These are phyloP conservation scores for Dactylonectria macrodidyma DNA, from an alignment of 2,329 filamentous ascomycete species.

Conservation along the genomic window DNA sequence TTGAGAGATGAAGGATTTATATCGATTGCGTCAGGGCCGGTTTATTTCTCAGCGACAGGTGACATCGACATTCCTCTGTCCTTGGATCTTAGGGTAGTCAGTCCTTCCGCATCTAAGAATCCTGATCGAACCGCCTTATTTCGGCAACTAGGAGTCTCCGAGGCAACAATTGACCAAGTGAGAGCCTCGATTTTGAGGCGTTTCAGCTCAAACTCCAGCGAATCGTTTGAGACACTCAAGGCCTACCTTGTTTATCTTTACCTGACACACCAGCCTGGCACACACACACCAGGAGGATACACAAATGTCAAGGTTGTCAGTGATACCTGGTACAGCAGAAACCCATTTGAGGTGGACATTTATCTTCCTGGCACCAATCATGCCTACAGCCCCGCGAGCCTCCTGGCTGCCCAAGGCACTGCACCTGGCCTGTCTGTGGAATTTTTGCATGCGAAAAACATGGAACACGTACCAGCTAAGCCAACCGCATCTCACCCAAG, in stretches of 20 bases:
- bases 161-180: constrained; percentile 18
- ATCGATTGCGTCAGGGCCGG: not conserved
- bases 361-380: constrained; percentile 24
- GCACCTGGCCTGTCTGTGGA: not conserved
- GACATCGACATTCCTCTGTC: constrained; percentile 7
- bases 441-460: not conserved
- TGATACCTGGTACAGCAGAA: not conserved
- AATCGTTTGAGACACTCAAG: not conserved
- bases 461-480: not conserved
- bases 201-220: not conserved
- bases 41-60: constrained; percentile 23
- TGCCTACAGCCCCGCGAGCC: constrained; percentile 20
- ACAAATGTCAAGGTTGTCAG: not conserved
- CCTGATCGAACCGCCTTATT: constrained; percentile 10
- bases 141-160: constrained; percentile 15
- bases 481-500: not conserved
- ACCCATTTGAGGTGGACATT: constrained; percentile 6
- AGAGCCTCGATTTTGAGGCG: constrained; percentile 11
- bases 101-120: not conserved
- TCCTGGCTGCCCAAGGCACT: not conserved
- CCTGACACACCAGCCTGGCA: constrained; percentile 1
- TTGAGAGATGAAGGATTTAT: constrained; percentile 22
- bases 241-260: constrained; percentile 31
- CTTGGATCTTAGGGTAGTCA: constrained; percentile 21
- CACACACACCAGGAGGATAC: constrained; percentile 10